Evolutionary conservation across 2,329 filamentous ascomycete genomes (phyloP).

Genomic region (Diaporthe batatas): DNA sequence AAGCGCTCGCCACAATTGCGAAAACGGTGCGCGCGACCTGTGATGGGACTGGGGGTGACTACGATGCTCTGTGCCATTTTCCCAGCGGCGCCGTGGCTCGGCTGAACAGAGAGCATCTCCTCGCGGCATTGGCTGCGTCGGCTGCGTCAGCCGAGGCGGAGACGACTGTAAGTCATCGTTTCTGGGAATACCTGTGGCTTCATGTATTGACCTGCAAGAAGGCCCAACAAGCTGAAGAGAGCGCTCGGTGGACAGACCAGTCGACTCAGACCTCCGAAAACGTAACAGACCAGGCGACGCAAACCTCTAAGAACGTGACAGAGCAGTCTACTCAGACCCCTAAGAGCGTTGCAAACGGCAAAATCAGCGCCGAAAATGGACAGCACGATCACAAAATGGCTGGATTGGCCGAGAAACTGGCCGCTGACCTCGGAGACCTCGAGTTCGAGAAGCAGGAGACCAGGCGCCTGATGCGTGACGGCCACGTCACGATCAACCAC

Average conservation of each 20-base stretch:
- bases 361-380: not conserved
- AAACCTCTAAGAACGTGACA: no score
- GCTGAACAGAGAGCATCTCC: slow-evolving; percentile 1
- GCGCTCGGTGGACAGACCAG: not conserved
- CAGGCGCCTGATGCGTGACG: not conserved
- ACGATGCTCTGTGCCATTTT: not conserved
- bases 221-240: slow-evolving; percentile 6
- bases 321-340: not conserved
- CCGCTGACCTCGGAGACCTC: not conserved
- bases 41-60: not conserved
- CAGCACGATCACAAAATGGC: not conserved
- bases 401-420: no score
- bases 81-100: not conserved
- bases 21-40: not conserved
- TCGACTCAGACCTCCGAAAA: not conserved
- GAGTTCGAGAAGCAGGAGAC: not conserved
- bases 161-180: not conserved
- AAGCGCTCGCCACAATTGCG: not conserved
- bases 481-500: slow-evolving; percentile 12
- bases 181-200: accelerated
- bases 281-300: not conserved
- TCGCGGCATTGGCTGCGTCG: not conserved
- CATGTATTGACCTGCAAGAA: not conserved
- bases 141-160: not conserved
- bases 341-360: not conserved